These are phyloP conservation scores for Sphaerobolus stellatus DNA, from an alignment of 1,284 basidiomycete genomes.

Conservation along the genomic window DNA sequence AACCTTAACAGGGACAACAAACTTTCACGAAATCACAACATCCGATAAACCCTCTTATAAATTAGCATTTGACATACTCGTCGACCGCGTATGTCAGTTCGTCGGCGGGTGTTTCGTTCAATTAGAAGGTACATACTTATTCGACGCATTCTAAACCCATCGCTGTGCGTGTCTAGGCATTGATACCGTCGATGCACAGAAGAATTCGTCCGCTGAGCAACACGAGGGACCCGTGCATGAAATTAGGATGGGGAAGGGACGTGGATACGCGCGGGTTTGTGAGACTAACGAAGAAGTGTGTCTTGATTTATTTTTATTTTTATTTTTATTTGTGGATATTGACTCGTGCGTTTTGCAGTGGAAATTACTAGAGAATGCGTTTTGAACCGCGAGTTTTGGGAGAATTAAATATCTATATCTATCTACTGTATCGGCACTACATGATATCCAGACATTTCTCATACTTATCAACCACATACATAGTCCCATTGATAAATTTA, in stretches of 20 bases:
- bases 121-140: slow-evolving; percentile 7
- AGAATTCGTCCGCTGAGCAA: slow-evolving; percentile 39
- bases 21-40: slow-evolving; percentile 66
- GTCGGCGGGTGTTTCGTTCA: slow-evolving; percentile 44
- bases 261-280: slow-evolving; percentile 53
- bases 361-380: slow-evolving; percentile 66
- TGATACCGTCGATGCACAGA: slow-evolving; percentile 43
- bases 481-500: too few relatives aligned
- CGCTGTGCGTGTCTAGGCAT: slow-evolving; percentile 64
- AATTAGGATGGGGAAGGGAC: slow-evolving; percentile 37
- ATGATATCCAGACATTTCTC: too few relatives aligned
- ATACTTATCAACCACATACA: too few relatives aligned
- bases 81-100: slow-evolving; percentile 72
- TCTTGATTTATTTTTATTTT: too few relatives aligned
- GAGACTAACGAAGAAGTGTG: slow-evolving; percentile 57
- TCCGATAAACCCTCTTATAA: slow-evolving; percentile 35
- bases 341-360: background rate
- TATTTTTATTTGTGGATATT: background rate
- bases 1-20: slow-evolving; percentile 73
- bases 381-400: slow-evolving; percentile 17
- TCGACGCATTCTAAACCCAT: slow-evolving; percentile 17
- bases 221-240: slow-evolving; percentile 42
- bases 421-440: too few relatives aligned
- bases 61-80: slow-evolving; percentile 72
- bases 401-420: too few relatives aligned